Percentiles rank a stretch among this genome's conserved stretches.
Evolutionary conservation across 2,329 filamentous ascomycete species (phyloP).

Genomic region (Hypomyces rosellus): DNA sequence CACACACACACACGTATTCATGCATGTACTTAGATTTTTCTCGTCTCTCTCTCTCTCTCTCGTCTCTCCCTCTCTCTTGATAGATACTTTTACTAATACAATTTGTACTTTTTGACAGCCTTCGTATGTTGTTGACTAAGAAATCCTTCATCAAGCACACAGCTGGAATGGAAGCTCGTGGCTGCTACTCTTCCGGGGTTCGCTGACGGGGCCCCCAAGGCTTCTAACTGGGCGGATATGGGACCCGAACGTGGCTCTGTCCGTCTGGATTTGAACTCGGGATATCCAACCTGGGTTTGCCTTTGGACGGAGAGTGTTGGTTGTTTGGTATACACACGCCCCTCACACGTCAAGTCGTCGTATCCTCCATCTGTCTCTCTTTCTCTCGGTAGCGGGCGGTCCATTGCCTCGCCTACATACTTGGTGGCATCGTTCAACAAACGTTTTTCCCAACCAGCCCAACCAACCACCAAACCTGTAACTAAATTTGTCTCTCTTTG

Average conservation of each 20-base stretch:
- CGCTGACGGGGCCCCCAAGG: background rate
- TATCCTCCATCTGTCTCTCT: no score
- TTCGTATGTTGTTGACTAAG: background rate
- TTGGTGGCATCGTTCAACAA: background rate
- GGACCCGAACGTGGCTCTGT: constrained; percentile 12
- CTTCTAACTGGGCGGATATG: constrained; percentile 6
- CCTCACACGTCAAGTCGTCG: background rate
- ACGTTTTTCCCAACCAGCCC: no score
- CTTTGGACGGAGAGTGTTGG: background rate
- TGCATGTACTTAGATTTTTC: background rate
- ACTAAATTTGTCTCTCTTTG: no score
- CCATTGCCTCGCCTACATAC: no score
- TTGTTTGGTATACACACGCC: constrained; percentile 6
- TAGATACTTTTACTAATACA: no score
- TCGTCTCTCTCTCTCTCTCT: background rate
- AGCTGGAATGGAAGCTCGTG: background rate
- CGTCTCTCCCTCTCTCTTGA: background rate
- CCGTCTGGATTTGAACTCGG: constrained; percentile 1
- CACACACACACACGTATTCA: background rate
- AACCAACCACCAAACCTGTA: no score
- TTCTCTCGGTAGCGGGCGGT: constrained; percentile 5
- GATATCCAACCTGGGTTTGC: no score
- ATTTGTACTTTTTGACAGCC: no score
- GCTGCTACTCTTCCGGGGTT: background rate
- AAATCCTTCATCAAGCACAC: constrained; percentile 10